Base-by-base conservation (phyloP, 495 filamentous ascomycete genomes). In the Amniculicola lignicola region DNA sequence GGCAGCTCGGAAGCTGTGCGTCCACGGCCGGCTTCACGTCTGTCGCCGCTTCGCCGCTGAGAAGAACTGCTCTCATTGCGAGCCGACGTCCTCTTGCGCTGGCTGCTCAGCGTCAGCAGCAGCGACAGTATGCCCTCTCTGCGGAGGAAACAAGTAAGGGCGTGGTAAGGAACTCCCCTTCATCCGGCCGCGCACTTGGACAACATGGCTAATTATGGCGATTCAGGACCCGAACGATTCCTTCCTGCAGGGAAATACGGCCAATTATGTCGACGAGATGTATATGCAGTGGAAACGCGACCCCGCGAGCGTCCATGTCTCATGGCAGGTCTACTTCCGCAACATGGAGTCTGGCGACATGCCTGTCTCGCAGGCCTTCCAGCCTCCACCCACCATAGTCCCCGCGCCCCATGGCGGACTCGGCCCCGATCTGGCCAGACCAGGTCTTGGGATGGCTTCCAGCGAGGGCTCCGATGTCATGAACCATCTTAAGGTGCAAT, bases 261-360 rank as follows among this genome's bases (percentile, higher is more conserved):
- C 93, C 70, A 96, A 96, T 76, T 98, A 98, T 74, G 86, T 98
- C 71, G 93, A 98, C 72, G 93, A 95, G 80, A 98, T 98, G 93
- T 98, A 98, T 73, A 72, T 98, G 73, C 82, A 88, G 63, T 98
- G 93, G 93, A 95, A 92, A 76, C 79, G 86, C 56, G 89, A 98
- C 65, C 90, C 94, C 16, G 80, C 82, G 61, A 94, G 88, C 72
- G 93, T 98, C 38, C 93, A 98, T 74, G 79, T 96, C 65, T 98
- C 93, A 69, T 98, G 93, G 93, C 93, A 96, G 76, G 86, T 92
- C 61, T 98, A 98, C 82, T 98, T 98, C 81, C 85, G 82, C 70
- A 98, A 98, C 74, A 96, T 98, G 90, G 93, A 98, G 75, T 85
- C 82, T 54, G 93, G 94, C 70, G 88, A 92, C 62, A 96, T 97